These are phyloP conservation scores for Strobilomyces confusus DNA, from an alignment of 768 basidiomycete genomes.

Conservation along the genomic window DNA sequence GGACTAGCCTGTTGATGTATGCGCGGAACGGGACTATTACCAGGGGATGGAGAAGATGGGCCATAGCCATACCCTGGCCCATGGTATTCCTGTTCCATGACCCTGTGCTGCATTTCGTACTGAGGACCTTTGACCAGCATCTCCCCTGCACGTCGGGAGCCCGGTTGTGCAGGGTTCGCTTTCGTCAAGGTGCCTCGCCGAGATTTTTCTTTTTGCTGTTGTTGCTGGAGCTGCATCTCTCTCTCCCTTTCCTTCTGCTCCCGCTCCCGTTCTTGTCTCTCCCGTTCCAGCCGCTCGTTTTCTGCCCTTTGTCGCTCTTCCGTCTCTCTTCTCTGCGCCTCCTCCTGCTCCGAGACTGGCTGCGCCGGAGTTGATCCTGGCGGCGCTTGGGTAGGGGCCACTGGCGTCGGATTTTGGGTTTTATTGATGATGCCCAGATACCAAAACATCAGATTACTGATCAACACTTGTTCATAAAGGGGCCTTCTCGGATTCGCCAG, in stretches of 20 bases:
- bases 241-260: conserved; percentile 39
- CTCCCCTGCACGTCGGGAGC: conserved; percentile 67
- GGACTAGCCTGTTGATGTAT: conserved; percentile 26
- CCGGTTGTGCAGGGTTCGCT: conserved; percentile 43
- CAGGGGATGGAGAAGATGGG: conserved; percentile 23
- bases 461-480: conserved; percentile 93
- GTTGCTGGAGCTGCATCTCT: conserved; percentile 33
- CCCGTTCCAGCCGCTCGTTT: conserved; percentile 44
- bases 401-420: conserved; percentile 50
- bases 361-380: conserved; percentile 22
- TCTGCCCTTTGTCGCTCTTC: conserved; percentile 40
- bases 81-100: conserved; percentile 86
- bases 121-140: conserved; percentile 85
- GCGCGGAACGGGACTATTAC: conserved; percentile 16
- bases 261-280: conserved; percentile 53
- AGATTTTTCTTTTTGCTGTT: conserved; percentile 38
- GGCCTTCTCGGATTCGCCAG: conserved; percentile 95
- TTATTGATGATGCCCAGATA: conserved; percentile 98
- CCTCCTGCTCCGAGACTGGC: conserved; percentile 33
- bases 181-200: conserved; percentile 65
- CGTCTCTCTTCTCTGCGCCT: conserved; percentile 37
- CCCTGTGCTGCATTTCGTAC: conserved; percentile 92
- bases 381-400: conserved; percentile 31
- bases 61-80: conserved; percentile 31
- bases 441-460: conserved; percentile 98